Evolutionary conservation across 768 basidiomycete genomes (phyloP), one percentile per base, ranked within the genome.

Genomic region (Psilocybe sp.): DNA sequence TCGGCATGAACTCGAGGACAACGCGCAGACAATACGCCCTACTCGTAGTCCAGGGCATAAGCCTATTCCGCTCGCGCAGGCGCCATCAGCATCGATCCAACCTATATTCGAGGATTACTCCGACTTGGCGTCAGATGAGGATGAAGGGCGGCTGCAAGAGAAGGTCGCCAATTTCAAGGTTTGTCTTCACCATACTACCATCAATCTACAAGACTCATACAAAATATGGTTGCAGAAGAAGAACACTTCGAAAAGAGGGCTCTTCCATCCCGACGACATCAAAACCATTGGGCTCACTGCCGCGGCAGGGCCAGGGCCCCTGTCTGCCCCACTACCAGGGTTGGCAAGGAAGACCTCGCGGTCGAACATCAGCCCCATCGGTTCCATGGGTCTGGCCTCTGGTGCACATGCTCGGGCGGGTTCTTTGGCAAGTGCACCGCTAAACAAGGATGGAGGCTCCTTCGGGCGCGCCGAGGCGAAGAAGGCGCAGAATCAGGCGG

Each of bases 21-120:
- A 90, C 51, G 83, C 85, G 1, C 83, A 82, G 59, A 92, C 90
- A 1, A 92, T 92, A 52, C 77, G 87, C 14, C 88, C 91, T 15
- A 82, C 68, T 38, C 78, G 82, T 50, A 92, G 89, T 63, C 87
- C 90, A 10, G 80, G 74, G 14, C 67, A 68, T 23, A 77, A 75
- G 20, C 64, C 76, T 10, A 65, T 82, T 7, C 76, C 81, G 36
- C 69, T 85, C 5, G 79, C 85, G 14, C 80, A 74, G 63, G 73
- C 84, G 2, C 87, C 88, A 1, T 66, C 86, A 8, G 69, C 74
- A 8, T 80, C 77, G 36, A 84, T 90, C 28, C 66, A 68, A 8
- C 82, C 87, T 6, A 87, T 90, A 36, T 79, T 87, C 2, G 95
- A 98, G 60, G 95, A 98, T 66, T 95, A 93, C 62, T 95, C 92